Base-by-base conservation (phyloP, 495 filamentous ascomycete genomes). In the Penicillium macrosclerotiorum region DNA sequence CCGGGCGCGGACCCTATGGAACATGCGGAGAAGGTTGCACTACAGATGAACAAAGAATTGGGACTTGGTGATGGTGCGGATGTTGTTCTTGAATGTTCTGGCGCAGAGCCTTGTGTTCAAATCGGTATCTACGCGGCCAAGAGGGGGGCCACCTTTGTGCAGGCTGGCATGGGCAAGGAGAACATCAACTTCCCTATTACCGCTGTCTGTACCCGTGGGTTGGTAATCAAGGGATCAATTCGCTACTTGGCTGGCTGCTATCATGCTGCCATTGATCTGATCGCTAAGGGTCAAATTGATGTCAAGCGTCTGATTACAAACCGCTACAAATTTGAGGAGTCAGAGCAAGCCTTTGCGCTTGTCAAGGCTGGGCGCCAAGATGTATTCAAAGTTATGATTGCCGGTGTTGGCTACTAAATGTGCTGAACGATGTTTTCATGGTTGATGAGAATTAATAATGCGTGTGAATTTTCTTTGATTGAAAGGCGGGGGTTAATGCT, bases 111-210 rank as follows among this genome's bases (percentile, higher is more conserved):
- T 3, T 86, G 79, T 39, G 88, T 94, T 57, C 83, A 91, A 63
- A 76, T 83, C 0, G 80, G 77, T 4, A 74, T 95, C 37, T 81
- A 92, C 64, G 69, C 77, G 20, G 74, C 87, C 5, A 74, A 82
- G 45, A 67, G 75, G 33, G 90, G 90, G 4, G 90, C 89, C 9
- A 86, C 82, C 0, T 93, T 88, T 60, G 88, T 94, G 2, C 89
- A 95, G 69, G 90, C 79, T 51, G 90, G 90, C 14, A 90, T 94
- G 80, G 89, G 88, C 13, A 13, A 24, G n/a, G 14, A 57, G 58
- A 82, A 90, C 51, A 86, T 95, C 66, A 77, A 65, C 18, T 87
- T 91, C 66, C 89, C 89, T 20, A 94, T 95, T 58, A 84, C 87
- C 71, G 79, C 82, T n/a, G 74, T 90, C 47, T 90, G 87, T 57